Evolutionary conservation across 1,284 basidiomycete species (phyloP), one percentile per base, ranked within the genome.

Genomic region (Moesziomyces sp.): DNA sequence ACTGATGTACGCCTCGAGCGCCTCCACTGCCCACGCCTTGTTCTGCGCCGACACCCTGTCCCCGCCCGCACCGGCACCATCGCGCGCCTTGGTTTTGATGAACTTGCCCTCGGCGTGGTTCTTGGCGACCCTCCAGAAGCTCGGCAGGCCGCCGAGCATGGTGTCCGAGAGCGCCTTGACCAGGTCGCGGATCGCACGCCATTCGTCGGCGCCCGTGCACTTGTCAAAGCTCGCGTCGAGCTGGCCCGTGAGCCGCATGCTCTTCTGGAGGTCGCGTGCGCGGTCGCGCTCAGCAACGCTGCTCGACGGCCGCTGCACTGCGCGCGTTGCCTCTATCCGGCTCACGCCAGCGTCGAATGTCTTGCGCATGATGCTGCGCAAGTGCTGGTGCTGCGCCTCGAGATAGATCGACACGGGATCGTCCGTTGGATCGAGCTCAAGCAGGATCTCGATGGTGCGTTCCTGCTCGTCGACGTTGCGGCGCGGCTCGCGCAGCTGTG

Each of bases 401-500:
- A 99, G 92, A 84, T 93, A 99, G 19, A 91, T 90, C 92, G 94
- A 96, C 48, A 94, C 90, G 0, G 95, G 93, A 54, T 84, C 82
- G n/a, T 78, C 72, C 21, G 54, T 52, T 1, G 81, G 76, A 35
- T 82, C 79, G n/a, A 83, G 72, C 52, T 79, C 80, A 21, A 83
- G 72, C 40, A 83, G 60, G 38, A 83, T 76, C 94, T 99, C 95
- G 51, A 99, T 92, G 1, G 93, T 97, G 86, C 93, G 94, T 86
- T 98, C 95, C 71, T 97, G 93, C 75, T 98, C 96, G 64, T 99
- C 97, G 5, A 96, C 89, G 48, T 89, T 90, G 47, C 92, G 87
- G 45, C 86, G 87, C 3, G 91, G 88, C 76, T 97, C 93, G 81
- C 92, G 90, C 40, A 99, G 85, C 78, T 92, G 90, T 10, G 87